Percentiles rank a stretch among this genome's conserved stretches.
These are phyloP conservation scores for Leccinum obscurum DNA, from an alignment of 768 basidiomycete genomes.

Conservation along the genomic window DNA sequence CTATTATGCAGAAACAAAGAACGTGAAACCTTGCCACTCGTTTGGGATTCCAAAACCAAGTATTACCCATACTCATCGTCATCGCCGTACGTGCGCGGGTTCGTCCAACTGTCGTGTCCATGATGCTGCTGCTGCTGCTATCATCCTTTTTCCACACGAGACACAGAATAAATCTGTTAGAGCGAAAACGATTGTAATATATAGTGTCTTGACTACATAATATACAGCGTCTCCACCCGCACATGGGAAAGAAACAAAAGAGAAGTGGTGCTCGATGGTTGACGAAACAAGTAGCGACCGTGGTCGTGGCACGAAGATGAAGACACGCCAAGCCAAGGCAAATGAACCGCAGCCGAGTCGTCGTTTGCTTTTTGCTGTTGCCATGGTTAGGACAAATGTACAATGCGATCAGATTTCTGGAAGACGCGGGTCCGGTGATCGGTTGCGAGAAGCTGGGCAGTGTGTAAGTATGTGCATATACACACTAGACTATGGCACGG, in stretches of 20 bases:
- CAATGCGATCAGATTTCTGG: background rate
- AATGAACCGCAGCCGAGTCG: background rate
- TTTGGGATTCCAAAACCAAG: background rate
- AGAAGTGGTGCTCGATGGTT: background rate
- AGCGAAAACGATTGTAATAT: background rate
- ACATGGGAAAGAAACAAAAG: background rate
- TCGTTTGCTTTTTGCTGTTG: background rate
- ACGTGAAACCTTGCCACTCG: slow-evolving; percentile 6
- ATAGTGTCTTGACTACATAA: background rate
- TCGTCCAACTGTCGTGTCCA: background rate
- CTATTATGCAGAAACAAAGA: slow-evolving; percentile 17
- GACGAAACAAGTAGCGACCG: background rate
- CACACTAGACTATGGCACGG: background rate
- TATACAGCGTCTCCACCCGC: background rate
- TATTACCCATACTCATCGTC: background rate
- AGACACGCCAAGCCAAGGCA: background rate
- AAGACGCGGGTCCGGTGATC: background rate
- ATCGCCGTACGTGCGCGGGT: slow-evolving; percentile 1
- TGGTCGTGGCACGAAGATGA: background rate
- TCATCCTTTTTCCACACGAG: background rate
- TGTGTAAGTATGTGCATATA: background rate
- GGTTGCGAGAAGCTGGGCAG: background rate
- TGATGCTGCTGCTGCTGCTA: background rate
- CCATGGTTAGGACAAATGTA: background rate
- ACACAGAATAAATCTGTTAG: background rate